Evolutionary conservation across 2,329 filamentous ascomycete species (phyloP).

Genomic region (Fusarium incarnatum): DNA sequence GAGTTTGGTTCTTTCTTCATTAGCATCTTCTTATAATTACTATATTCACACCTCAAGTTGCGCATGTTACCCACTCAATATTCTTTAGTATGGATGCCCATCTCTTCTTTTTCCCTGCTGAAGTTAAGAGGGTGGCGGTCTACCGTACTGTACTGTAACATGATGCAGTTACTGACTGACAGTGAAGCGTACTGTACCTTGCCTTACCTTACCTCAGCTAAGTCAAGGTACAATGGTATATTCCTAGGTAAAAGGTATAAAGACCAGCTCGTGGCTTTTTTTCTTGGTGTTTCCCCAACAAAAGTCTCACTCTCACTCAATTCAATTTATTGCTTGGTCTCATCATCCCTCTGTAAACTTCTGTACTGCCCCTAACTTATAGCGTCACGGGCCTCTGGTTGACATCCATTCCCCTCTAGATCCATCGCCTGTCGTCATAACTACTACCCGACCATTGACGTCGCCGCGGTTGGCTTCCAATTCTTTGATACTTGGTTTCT

Average conservation of each 20-base stretch:
- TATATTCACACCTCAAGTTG: slow-evolving; percentile 30
- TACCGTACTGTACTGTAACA: slow-evolving; percentile 11
- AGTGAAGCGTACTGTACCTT: slow-evolving; percentile 2
- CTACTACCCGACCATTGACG: slow-evolving; percentile 19
- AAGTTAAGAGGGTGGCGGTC: slow-evolving; percentile 33
- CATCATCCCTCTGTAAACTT: not conserved
- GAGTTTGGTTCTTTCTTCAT: not conserved
- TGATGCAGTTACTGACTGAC: slow-evolving; percentile 15
- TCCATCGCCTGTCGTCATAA: slow-evolving; percentile 27
- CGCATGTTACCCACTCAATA: slow-evolving; percentile 30
- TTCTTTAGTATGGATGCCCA: slow-evolving; percentile 9
- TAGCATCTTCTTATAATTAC: slow-evolving; percentile 13
- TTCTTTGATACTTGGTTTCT: slow-evolving; percentile 4
- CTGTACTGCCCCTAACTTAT: not conserved
- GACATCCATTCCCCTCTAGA: not conserved
- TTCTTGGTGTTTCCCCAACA: slow-evolving; percentile 18
- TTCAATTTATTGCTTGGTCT: not conserved
- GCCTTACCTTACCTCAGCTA: slow-evolving; percentile 16
- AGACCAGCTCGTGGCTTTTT: slow-evolving; percentile 30
- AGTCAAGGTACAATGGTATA: slow-evolving; percentile 7
- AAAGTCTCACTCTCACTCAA: slow-evolving; percentile 11
- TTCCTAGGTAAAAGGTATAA: slow-evolving; percentile 8
- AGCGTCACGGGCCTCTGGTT: slow-evolving; percentile 6
- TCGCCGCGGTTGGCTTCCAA: slow-evolving; percentile 5
- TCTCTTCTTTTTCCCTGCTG: slow-evolving; percentile 25